Percentiles rank a stretch among this genome's conserved stretches.
Conservation (phyloP, 176 grass and related monocot genomes). For the Paspalum vaginatum region DNA sequence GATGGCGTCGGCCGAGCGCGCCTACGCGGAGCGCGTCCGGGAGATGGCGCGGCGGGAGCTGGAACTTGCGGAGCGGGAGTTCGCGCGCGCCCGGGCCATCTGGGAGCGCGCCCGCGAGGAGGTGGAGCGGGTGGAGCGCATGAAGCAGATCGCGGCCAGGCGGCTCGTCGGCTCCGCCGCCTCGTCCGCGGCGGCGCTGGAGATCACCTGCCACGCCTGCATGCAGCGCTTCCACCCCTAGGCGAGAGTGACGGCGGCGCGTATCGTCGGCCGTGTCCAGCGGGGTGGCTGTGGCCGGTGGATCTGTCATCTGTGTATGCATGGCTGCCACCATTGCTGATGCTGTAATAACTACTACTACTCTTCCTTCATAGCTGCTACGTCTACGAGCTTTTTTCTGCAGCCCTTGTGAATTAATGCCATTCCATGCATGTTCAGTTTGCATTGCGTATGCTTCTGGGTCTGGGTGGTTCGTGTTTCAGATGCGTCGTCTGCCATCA, state of each 20-base stretch:
- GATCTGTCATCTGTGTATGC: too few relatives aligned
- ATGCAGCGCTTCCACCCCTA: conserved; percentile 87
- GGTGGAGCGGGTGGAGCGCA: conserved; percentile 89
- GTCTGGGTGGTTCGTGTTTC: too few relatives aligned
- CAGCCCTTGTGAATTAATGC: conserved; percentile 17
- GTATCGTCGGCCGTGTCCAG: too few relatives aligned
- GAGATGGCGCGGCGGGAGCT: conserved; percentile 77
- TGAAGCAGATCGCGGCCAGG: conserved; percentile 80
- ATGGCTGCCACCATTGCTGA: background rate
- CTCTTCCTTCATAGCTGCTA: background rate
- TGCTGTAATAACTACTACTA: conserved; percentile 5
- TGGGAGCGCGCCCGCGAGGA: conserved; percentile 88
- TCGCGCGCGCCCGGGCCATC: conserved; percentile 74
- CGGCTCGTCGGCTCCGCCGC: conserved; percentile 62
- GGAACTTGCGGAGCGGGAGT: conserved; percentile 89
- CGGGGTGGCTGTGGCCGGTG: too few relatives aligned
- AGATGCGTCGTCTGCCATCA: too few relatives aligned
- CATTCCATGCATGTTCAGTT: conserved; percentile 21
- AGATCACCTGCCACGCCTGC: conserved; percentile 98
- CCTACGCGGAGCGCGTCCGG: conserved; percentile 81
- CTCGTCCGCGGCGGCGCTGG: conserved; percentile 60
- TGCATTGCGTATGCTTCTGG: background rate
- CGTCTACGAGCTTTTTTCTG: background rate
- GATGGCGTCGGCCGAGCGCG: conserved; percentile 69
- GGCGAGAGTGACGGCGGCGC: background rate